Base-by-base conservation (phyloP, 352 stramenopile species). In the Aphanomyces astaci region DNA sequence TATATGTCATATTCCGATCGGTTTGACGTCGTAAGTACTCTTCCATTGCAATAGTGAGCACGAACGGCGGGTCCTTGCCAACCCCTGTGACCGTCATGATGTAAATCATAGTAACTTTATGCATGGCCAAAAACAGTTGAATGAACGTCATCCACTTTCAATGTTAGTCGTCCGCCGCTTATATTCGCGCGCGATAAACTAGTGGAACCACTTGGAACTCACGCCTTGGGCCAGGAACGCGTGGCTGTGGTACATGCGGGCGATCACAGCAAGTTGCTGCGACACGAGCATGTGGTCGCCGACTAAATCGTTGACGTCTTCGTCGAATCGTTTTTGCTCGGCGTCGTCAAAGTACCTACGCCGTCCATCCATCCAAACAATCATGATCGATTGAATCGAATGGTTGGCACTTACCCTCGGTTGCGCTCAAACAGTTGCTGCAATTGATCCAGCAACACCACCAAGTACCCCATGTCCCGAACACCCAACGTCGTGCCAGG, bases 211-310 rank as follows among this genome's bases (percentile, higher is more conserved):
- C 40, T 65, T 65, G 36, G 56, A 46, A 39, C 31, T 27, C 7
- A 65, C 56, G 33, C 39, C 40, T 13, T 53, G 19, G 22, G 53
- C 56, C 48, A 94, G 72, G 66, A 94, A 91, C 70, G 84, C 81
- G 56, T 94, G 80, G 46, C 82, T 85, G 73, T 92, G 86, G 70
- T 92, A 88, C 86, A 94, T 94, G 72, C 86, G 86, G 75, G 92
- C 83, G 72, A 94, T 92, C 59, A 94, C 86, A 2, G 83, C 84
- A 17, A 94, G 75, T 60, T 92, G 86, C 74, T 94, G 85, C 28
- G 83, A 81, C 24, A 94, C 85, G 28, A 89, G 66, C 28, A 90
- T 59, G 1, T 83, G 82, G 52, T 94, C 82, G 32, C 79, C 83
- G 64, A 94, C 84, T 54, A 94, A 76, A 63, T 94, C 85, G 56